Base-by-base conservation (phyloP, 129 eudicot genomes). In the Flaveria robusta region DNA sequence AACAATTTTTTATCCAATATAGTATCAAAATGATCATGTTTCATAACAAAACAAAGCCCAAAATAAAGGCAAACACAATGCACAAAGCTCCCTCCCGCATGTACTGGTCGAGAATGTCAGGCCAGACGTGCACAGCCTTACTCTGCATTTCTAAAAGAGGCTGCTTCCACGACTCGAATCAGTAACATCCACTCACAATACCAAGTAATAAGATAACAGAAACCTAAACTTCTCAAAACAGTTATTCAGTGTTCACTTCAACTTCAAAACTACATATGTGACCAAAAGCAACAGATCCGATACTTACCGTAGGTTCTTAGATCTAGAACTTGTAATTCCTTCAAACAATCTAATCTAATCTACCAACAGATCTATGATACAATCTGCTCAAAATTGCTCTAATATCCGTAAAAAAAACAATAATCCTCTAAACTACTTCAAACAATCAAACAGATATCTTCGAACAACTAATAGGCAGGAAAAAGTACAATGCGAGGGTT, bases 261-360 rank as follows among this genome's bases (percentile, higher is more conserved):
- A 29, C 5, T 72, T 20, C 72, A 58, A 37, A 76, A 31, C 41
- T 66, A 37, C 22, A 22, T 10, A 56, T 42, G 55, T 24, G 34
- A 20, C 41, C 18, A 42, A 74, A 69, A 70, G 63, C 70, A 70
- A 78, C 37, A 39, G 34, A 79, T 79, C 45, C 37, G 19, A 47
- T 50, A 19, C 66, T n/a, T 39, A 23, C 31, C 42, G 66, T 26
- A 49, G 29, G 9, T 37, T 71, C 68, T 23, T 66, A 22, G 59
- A 70, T 52, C 64, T 65, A 66, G 18, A 16, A 34, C 55, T 76
- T n/a, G n/a, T n/a, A n/a, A n/a, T n/a, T n/a, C n/a, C n/a, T n/a
- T n/a, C n/a, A n/a, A n/a, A n/a, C n/a, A n/a, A n/a, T n/a, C n/a
- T n/a, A n/a, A n/a, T n/a, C n/a, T n/a, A n/a, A 64, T 49, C 50